Percentiles rank a stretch among this genome's conserved stretches.
phyloP scores from a whole-genome alignment of 176 grass and related monocot species.

The Raddia distichophylla region DNA sequence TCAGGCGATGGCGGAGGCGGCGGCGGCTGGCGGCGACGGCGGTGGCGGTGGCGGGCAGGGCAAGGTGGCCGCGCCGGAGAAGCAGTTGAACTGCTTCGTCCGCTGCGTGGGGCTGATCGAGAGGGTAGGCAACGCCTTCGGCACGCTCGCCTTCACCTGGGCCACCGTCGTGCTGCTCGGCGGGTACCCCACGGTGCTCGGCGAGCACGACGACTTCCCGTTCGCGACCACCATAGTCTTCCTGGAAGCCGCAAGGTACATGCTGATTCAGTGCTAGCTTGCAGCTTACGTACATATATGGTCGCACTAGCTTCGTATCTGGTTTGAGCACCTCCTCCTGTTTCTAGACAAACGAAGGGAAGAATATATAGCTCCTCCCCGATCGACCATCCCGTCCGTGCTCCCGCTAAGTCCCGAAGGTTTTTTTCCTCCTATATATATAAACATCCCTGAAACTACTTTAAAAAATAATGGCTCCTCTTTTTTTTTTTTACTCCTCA shows the following conservation, averaged over 20 bases:
- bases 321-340: too few relatives aligned
- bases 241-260: not conserved
- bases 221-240: slow-evolving; percentile 47
- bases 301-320: too few relatives aligned
- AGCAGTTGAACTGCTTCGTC: slow-evolving; percentile 27
- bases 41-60: not conserved
- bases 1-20: not conserved
- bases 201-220: slow-evolving; percentile 23
- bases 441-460: too few relatives aligned
- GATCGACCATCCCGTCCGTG: too few relatives aligned
- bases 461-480: too few relatives aligned
- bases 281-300: too few relatives aligned
- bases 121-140: slow-evolving; percentile 44
- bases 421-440: too few relatives aligned
- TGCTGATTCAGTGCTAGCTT: too few relatives aligned
- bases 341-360: too few relatives aligned
- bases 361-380: too few relatives aligned
- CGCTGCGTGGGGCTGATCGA: slow-evolving; percentile 24
- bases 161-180: slow-evolving; percentile 49
- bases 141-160: slow-evolving; percentile 52
- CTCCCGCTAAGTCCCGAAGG: too few relatives aligned
- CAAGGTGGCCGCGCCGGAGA: slow-evolving; percentile 7
- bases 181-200: slow-evolving; percentile 32
- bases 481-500: too few relatives aligned
- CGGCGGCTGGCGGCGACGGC: not conserved